Evolutionary conservation across 2,329 filamentous ascomycete genomes (phyloP), one percentile per base, ranked within the genome.

Genomic region (Colletotrichum brevisporum): DNA sequence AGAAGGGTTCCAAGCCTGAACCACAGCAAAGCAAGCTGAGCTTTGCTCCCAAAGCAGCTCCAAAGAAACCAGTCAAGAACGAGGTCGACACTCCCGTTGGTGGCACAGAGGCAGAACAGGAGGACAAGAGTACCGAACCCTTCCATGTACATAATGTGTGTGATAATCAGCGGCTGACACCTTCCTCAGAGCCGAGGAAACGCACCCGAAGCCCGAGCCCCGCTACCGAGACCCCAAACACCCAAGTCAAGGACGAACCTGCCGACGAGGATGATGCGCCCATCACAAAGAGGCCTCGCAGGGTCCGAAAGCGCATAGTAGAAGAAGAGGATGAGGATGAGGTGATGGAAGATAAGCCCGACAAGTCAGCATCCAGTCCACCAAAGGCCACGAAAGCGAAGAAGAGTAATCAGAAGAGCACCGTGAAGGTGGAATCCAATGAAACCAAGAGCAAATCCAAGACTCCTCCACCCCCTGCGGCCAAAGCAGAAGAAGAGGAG

Each of bases 21-120:
- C 86, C 87, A 45, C 92, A 94, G 78, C 94, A 97, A 79, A 91
- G 93, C 1, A 96, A 91, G 74, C 83, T 97, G 47, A 87, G 92
- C 0, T 97, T 97, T 76, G 89, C 90, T 43, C 90, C 89, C 56
- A 90, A 89, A 76, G 72, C 77, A 1, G 27, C 73, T 24, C 76
- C 75, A 56, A 78, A 80, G 67, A 57, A 72, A 26, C 76, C 78
- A 3, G 45, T 75, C 21, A 78, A 76, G 70, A 82, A 81, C 73
- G 71, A 77, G 54, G 78, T 80, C 69, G 74, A 72, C 58, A 74
- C 69, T 45, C 64, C 26, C 55, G 67, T 75, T 59, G 75, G 50
- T 48, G 78, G 73, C 55, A 71, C 75, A 6, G 81, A 83, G 31
- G 31, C 31, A 68, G 81, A 83, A 51, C 75, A 77, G 5, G 76